Evolutionary conservation across 2,329 filamentous ascomycete species (phyloP).

Genomic region (Monosporascus sp.): DNA sequence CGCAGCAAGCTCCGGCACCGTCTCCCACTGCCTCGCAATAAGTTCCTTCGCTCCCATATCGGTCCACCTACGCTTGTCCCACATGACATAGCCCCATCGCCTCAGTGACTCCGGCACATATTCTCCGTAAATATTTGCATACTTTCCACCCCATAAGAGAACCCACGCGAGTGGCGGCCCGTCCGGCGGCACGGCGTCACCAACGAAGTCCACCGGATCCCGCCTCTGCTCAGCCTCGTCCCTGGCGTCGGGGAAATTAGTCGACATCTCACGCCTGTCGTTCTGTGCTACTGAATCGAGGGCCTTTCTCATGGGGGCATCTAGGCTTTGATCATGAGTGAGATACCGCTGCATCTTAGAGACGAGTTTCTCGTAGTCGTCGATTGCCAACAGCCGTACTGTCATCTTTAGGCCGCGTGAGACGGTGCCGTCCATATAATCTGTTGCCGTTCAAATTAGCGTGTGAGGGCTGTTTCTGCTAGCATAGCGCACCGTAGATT

Average conservation of each 20-base stretch:
- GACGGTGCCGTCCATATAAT: too few species aligned
- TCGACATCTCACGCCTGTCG: neutral
- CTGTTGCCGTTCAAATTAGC: too few species aligned
- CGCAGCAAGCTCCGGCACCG: too few species aligned
- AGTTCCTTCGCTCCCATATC: neutral
- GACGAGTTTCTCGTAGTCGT: too few species aligned
- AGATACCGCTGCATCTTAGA: too few species aligned
- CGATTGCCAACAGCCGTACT: too few species aligned
- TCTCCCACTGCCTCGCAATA: slow-evolving; percentile 1
- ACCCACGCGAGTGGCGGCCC: slow-evolving; percentile 9
- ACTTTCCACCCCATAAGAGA: slow-evolving; percentile 5
- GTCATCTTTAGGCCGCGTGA: too few species aligned
- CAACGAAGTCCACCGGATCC: neutral
- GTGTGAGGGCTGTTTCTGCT: too few species aligned
- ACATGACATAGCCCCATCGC: slow-evolving; percentile 10
- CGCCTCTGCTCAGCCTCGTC: slow-evolving; percentile 1
- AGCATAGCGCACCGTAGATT: too few species aligned
- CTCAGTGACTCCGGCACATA: slow-evolving; percentile 1
- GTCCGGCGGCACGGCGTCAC: slow-evolving; percentile 4
- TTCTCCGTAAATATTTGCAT: slow-evolving; percentile 8
- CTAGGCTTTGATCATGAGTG: too few species aligned
- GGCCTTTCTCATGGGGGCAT: neutral
- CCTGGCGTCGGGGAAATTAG: neutral
- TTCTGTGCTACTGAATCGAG: neutral
- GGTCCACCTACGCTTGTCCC: slow-evolving; percentile 8